phyloP scores from a whole-genome alignment of 2,329 filamentous ascomycete species.

The Parafenestella ontariensis region DNA sequence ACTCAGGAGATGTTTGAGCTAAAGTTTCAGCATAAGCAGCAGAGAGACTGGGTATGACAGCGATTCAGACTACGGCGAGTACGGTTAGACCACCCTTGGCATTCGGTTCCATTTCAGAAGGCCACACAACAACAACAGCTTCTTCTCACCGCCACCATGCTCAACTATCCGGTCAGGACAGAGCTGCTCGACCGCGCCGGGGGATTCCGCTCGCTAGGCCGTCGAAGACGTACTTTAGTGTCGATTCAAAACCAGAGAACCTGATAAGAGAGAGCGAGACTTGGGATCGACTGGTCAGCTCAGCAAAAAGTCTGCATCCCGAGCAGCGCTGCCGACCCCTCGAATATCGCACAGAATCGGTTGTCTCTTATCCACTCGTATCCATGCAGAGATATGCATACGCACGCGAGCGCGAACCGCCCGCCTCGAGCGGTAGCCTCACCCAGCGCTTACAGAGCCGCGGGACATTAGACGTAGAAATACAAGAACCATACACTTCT shows the following conservation, averaged over 20 bases:
- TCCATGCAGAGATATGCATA: constrained; percentile 9
- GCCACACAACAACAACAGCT: constrained; percentile 9
- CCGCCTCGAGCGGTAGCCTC: constrained; percentile 18
- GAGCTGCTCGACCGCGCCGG: background rate
- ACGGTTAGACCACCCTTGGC: constrained; percentile 5
- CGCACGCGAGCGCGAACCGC: constrained; percentile 17
- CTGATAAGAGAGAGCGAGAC: constrained; percentile 8
- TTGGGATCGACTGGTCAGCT: constrained; percentile 17
- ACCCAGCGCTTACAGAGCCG: constrained; percentile 34
- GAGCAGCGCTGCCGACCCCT: constrained; percentile 29
- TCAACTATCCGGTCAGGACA: background rate
- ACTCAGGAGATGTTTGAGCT: background rate
- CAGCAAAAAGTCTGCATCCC: constrained; percentile 7
- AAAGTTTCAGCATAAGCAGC: background rate
- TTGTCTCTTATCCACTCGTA: constrained; percentile 7
- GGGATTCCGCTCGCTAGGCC: background rate
- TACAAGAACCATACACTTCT: constrained; percentile 33
- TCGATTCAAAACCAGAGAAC: constrained; percentile 6
- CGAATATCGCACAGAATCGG: constrained; percentile 6
- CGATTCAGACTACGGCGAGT: constrained; percentile 1
- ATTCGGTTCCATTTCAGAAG: constrained; percentile 2
- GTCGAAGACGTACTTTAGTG: background rate
- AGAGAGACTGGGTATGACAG: background rate
- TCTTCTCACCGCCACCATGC: constrained; percentile 8
- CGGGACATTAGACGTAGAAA: constrained; percentile 38